phyloP scores from a whole-genome alignment of 2,329 filamentous ascomycete genomes.

The Eutypa lata region DNA sequence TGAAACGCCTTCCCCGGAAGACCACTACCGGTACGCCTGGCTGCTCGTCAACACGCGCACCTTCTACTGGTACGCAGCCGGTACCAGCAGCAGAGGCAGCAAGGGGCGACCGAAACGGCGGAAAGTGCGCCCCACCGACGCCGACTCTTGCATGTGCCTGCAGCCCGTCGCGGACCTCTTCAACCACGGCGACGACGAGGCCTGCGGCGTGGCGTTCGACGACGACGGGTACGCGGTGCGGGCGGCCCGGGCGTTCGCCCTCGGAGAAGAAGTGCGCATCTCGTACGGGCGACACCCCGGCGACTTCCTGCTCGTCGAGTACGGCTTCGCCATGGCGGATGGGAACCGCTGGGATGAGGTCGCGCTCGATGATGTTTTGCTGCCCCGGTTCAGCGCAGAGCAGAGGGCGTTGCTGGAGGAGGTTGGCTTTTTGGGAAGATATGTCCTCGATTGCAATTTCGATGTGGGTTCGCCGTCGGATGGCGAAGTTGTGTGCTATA shows the following conservation, averaged over 20 bases:
- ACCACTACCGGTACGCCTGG: conserved; percentile 54
- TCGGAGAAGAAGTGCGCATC: conserved; percentile 64
- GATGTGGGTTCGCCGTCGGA: no score
- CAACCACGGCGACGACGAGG: conserved; percentile 50
- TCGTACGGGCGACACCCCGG: conserved; percentile 70
- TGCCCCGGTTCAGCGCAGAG: conserved; percentile 31
- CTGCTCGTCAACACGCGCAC: conserved; percentile 60
- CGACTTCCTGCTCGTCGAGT: conserved; percentile 71
- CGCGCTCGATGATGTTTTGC: conserved; percentile 43
- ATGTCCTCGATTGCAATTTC: conserved; percentile 44
- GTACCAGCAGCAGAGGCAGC: no score
- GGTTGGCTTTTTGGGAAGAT: conserved; percentile 47
- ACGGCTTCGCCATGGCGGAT: conserved; percentile 45
- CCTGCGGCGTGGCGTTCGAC: conserved; percentile 52
- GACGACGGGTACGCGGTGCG: conserved; percentile 51
- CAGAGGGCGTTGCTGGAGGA: conserved; percentile 41
- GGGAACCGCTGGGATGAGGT: conserved; percentile 51
- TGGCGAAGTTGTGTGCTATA: conserved; percentile 41
- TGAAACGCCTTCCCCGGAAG: conserved; percentile 2
- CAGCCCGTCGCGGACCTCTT: conserved; percentile 73
- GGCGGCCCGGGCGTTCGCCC: conserved; percentile 45
- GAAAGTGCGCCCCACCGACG: conserved; percentile 26
- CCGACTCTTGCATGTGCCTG: conserved; percentile 62
- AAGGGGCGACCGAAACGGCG: conserved; percentile 31
- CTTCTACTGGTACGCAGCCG: conserved; percentile 54